Base-by-base conservation (phyloP, 768 basidiomycete species). In the Tremella mesenterica region DNA sequence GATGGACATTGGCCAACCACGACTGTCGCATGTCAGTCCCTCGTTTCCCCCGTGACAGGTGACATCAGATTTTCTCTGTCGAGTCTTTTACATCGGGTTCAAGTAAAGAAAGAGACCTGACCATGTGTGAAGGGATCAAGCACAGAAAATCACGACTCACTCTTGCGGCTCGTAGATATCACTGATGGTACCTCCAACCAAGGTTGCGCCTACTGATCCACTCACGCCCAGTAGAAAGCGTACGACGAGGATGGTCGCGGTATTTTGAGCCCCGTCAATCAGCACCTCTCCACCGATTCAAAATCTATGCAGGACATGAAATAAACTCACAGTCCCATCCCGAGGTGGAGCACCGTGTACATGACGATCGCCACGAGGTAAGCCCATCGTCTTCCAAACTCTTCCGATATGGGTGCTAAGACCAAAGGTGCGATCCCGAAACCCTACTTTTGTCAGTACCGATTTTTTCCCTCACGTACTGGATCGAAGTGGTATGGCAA, bases 1-100 rank as follows among this genome's bases (percentile, higher is more conserved):
- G 1, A 85, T 65, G 0, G 84, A 76, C 85, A 89, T 88, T 0
- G 86, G 86, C 1, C 84, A 62, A 1, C 86, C 85, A 3, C 87
- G 85, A 44, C 85, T 86, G 52, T 6, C 26, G 31, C 44, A n/a
- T n/a, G 14, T 41, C 38, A 41, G 38, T 41, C 38, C n/a, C n/a
- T 41, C 38, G 14, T n/a, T 41, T 8, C 4, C 14, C 4, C 23
- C 12, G n/a, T 14, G 38, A 41, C 38, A 4, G 38, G 14, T 14
- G 38, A 18, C 5, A 5, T 16, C n/a, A n/a, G n/a, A n/a, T n/a
- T n/a, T n/a, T n/a, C n/a, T n/a, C n/a, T n/a, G n/a, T n/a, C n/a
- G n/a, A n/a, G n/a, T n/a, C n/a, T n/a, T n/a, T n/a, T n/a, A n/a
- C n/a, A n/a, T n/a, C n/a, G n/a, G n/a, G n/a, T n/a, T n/a, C n/a